phyloP scores from a whole-genome alignment of 495 filamentous ascomycete species.

The Neurospora terricola region DNA sequence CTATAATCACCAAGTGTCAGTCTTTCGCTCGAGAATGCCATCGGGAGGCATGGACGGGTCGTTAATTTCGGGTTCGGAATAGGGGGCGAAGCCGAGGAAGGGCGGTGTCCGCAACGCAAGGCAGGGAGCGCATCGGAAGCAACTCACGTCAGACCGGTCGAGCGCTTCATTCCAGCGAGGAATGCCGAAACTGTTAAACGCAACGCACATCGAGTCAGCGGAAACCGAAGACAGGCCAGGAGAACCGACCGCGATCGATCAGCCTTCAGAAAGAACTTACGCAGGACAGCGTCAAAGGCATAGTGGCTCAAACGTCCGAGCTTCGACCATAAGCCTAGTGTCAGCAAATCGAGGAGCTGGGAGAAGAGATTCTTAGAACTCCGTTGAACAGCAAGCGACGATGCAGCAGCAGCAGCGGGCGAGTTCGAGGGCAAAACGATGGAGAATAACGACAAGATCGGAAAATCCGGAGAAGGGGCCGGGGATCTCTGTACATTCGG shows the following conservation, averaged over 20 bases:
- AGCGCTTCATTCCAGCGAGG: slow-evolving; percentile 91
- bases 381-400: slow-evolving; percentile 12
- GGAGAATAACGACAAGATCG: neutral
- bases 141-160: slow-evolving; percentile 93
- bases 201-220: slow-evolving; percentile 13
- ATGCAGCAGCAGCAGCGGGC: neutral
- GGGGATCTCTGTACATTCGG: neutral
- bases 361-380: slow-evolving; percentile 21
- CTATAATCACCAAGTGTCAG: slow-evolving; percentile 34
- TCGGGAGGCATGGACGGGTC: slow-evolving; percentile 41
- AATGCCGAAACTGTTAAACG: slow-evolving; percentile 69
- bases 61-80: slow-evolving; percentile 9
- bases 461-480: neutral
- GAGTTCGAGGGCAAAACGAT: neutral
- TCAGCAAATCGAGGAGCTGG: slow-evolving; percentile 53
- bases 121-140: neutral
- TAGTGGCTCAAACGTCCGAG: slow-evolving; percentile 88
- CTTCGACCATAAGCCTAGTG: slow-evolving; percentile 57
- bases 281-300: slow-evolving; percentile 89
- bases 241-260: neutral
- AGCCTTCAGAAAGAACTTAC: slow-evolving; percentile 39
- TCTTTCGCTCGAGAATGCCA: neutral
- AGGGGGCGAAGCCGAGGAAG: neutral
- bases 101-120: neutral
- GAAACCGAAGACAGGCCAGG: slow-evolving; percentile 1